A percentile compares a stretch with the other conserved stretches of the same genome.
Conservation (phyloP, 116 monocot species). For the Cymodocea nodosa region DNA sequence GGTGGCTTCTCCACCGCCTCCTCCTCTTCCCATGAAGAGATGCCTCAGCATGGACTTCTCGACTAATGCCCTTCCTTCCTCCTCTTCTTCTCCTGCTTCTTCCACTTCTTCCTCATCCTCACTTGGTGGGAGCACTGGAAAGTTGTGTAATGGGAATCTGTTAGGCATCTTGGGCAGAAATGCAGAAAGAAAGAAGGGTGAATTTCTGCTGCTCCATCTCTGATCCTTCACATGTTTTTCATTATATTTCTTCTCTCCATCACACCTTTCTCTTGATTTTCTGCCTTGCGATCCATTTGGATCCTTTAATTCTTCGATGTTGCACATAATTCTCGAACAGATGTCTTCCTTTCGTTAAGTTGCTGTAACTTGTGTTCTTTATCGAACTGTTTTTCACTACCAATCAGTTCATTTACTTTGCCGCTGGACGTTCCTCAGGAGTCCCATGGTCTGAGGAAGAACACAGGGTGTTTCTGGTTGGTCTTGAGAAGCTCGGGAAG, state of each 20-base stretch:
- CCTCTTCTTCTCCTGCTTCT: slow-evolving; percentile 13
- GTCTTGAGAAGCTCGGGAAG: slow-evolving; percentile 72
- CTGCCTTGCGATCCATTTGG: too few relatives aligned
- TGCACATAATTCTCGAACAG: too few relatives aligned
- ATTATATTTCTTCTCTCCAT: too few relatives aligned
- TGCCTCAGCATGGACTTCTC: slow-evolving; percentile 71
- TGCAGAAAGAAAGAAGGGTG: slow-evolving; percentile 19
- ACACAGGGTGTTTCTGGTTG: slow-evolving; percentile 52
- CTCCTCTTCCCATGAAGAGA: slow-evolving; percentile 48
- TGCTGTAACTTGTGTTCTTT: too few relatives aligned
- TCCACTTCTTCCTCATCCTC: slow-evolving; percentile 13
- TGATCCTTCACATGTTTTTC: too few relatives aligned
- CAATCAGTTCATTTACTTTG: background rate
- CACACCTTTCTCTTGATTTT: too few relatives aligned
- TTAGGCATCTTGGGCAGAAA: slow-evolving; percentile 48
- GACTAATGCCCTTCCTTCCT: slow-evolving; percentile 17
- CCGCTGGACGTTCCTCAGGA: slow-evolving; percentile 22
- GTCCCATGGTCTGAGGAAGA: slow-evolving; percentile 89
- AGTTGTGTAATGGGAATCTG: slow-evolving; percentile 39
- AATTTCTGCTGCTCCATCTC: too few relatives aligned
- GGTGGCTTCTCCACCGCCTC: slow-evolving; percentile 17
- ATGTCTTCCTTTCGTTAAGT: too few relatives aligned
- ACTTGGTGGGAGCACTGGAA: slow-evolving; percentile 32
- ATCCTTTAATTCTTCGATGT: too few relatives aligned
- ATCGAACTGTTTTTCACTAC: too few relatives aligned